Conservation (phyloP, 164 flowering plant species). For the Berberis thunbergii region DNA sequence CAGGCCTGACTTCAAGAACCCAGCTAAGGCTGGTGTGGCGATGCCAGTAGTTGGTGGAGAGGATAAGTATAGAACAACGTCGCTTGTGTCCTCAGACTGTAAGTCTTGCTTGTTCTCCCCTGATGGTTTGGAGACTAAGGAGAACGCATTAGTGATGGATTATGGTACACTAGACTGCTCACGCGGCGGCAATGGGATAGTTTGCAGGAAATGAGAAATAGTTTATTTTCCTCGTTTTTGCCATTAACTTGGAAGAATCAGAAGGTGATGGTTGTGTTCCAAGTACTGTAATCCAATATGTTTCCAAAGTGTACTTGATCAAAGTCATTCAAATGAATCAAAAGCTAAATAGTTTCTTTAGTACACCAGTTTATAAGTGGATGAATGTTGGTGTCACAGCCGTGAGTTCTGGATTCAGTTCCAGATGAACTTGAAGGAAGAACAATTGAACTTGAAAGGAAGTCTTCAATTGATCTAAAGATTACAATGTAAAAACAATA, state of each 20-base stretch:
- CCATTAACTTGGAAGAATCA: background rate
- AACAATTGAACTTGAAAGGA: no score
- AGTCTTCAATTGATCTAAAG: no score
- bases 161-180: slow-evolving; percentile 43
- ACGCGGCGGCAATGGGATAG: slow-evolving; percentile 41
- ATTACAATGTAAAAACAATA: no score
- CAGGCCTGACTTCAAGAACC: slow-evolving; percentile 51
- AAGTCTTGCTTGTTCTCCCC: slow-evolving; percentile 38
- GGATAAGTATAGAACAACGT: slow-evolving; percentile 45
- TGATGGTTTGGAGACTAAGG: slow-evolving; percentile 10
- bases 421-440: no score
- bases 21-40: slow-evolving; percentile 63
- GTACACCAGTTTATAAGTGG: no score
- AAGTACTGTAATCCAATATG: background rate
- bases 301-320: no score
- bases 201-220: slow-evolving; percentile 43
- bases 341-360: no score
- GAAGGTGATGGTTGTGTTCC: background rate
- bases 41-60: slow-evolving; percentile 79
- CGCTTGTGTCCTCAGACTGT: slow-evolving; percentile 54
- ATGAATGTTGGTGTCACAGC: no score
- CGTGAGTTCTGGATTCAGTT: no score
- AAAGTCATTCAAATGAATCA: no score
- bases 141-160: slow-evolving; percentile 21
- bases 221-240: background rate